A percentile compares a stretch with the other conserved stretches of the same genome.
These are phyloP conservation scores for Lecanicillium sp. DNA, from an alignment of 2,329 filamentous ascomycete genomes.

Conservation along the genomic window DNA sequence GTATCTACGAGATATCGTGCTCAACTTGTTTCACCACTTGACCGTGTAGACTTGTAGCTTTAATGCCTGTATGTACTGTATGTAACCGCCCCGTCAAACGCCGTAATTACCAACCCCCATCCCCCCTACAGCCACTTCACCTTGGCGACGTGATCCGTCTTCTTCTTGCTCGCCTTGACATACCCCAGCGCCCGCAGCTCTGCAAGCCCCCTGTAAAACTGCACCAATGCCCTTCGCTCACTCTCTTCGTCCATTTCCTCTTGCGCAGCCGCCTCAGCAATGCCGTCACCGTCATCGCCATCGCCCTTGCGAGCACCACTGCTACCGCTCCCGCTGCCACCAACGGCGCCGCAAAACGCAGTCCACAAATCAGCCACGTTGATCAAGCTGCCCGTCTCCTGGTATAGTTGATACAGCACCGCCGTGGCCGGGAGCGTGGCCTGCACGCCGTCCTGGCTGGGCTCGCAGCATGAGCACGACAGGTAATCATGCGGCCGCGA, in stretches of 20 bases:
- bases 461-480: slow-evolving; percentile 59
- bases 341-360: slow-evolving; percentile 60
- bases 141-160: slow-evolving; percentile 86
- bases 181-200: slow-evolving; percentile 82
- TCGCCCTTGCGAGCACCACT: slow-evolving; percentile 26
- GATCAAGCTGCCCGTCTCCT: slow-evolving; percentile 67
- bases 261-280: too few species aligned
- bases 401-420: slow-evolving; percentile 70
- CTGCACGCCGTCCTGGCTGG: slow-evolving; percentile 39
- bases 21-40: too few species aligned
- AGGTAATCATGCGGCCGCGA: slow-evolving; percentile 70
- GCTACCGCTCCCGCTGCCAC: slow-evolving; percentile 22
- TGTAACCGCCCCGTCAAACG: too few species aligned
- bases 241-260: slow-evolving; percentile 36
- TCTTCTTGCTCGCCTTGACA: slow-evolving; percentile 83
- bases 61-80: too few species aligned
- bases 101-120: neutral
- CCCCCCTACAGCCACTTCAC: slow-evolving; percentile 60
- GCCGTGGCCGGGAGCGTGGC: slow-evolving; percentile 61
- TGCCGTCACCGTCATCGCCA: slow-evolving; percentile 11
- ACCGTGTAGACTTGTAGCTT: too few species aligned
- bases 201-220: slow-evolving; percentile 79
- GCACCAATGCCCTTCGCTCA: slow-evolving; percentile 54
- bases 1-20: too few species aligned
- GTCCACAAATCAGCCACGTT: slow-evolving; percentile 75